A percentile compares a stretch with the other conserved stretches of the same genome.
phyloP scores from a whole-genome alignment of 495 filamentous ascomycete genomes.

The Podospora pseudoanserina region DNA sequence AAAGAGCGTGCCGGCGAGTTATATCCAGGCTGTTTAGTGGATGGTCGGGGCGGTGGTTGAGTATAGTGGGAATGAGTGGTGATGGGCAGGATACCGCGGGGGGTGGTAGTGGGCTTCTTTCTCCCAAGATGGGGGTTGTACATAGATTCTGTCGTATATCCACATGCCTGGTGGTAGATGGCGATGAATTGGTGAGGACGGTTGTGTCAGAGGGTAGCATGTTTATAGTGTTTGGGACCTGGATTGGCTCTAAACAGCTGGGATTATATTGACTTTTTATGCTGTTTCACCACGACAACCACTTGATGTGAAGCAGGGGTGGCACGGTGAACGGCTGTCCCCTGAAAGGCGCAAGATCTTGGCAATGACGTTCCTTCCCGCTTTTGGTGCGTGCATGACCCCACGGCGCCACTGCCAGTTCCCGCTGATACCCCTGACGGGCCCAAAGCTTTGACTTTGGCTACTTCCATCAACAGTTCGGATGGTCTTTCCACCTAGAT shows the following conservation, averaged over 20 bases:
- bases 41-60: not conserved
- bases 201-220: not conserved
- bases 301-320: not conserved
- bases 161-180: not conserved
- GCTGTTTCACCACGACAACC: not conserved
- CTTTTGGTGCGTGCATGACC: not conserved
- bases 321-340: not conserved
- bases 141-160: not conserved
- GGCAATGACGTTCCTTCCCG: not conserved
- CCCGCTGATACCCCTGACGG: not conserved
- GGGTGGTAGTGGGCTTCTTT: not conserved
- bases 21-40: conserved; percentile 68
- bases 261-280: not conserved
- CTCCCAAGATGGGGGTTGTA: not conserved
- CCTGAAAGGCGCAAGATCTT: not conserved
- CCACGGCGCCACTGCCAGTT: not conserved
- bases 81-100: not conserved
- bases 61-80: not conserved
- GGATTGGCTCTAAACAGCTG: not conserved
- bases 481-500: not conserved
- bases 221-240: not conserved
- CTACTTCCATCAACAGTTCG: not conserved
- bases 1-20: conserved; percentile 93
- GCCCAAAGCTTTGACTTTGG: not conserved
- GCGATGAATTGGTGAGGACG: not conserved